Evolutionary conservation across 345 rosid species (phyloP).

Genomic region (Ceriops zippeliana): DNA sequence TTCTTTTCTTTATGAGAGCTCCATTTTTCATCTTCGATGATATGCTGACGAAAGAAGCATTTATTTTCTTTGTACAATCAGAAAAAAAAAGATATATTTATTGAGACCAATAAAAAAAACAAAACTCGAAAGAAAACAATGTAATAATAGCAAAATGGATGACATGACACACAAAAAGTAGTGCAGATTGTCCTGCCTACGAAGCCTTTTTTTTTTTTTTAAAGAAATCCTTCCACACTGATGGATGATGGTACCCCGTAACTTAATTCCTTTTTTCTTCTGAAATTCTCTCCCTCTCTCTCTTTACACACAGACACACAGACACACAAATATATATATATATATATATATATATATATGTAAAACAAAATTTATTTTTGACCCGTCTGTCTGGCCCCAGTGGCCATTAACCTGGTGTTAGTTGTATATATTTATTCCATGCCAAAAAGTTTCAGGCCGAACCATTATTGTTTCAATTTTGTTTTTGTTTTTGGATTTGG

Average conservation of each 20-base stretch:
- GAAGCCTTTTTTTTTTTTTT: constrained; percentile 27
- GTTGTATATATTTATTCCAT: background rate
- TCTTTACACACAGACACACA: background rate
- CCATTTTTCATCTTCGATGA: too few species aligned
- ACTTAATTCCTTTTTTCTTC: constrained; percentile 24
- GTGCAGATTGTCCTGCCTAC: constrained; percentile 30
- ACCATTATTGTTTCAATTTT: background rate
- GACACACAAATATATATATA: too few species aligned
- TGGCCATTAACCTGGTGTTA: too few species aligned
- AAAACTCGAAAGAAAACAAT: background rate
- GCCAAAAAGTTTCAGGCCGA: background rate
- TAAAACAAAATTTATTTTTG: background rate
- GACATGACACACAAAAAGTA: constrained; percentile 13
- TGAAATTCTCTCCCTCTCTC: constrained; percentile 18
- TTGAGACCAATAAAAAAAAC: too few species aligned
- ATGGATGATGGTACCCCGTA: background rate
- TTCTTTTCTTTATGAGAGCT: too few species aligned
- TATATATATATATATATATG: background rate
- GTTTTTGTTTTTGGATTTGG: background rate
- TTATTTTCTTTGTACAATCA: background rate
- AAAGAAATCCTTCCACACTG: constrained; percentile 46
- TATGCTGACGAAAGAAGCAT: constrained; percentile 20
- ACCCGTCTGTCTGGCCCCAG: background rate
- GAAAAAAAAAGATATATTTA: too few species aligned
- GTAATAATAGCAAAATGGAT: background rate